Conservation (phyloP, 116 monocot species). For the Trichopus zeylanicus region DNA sequence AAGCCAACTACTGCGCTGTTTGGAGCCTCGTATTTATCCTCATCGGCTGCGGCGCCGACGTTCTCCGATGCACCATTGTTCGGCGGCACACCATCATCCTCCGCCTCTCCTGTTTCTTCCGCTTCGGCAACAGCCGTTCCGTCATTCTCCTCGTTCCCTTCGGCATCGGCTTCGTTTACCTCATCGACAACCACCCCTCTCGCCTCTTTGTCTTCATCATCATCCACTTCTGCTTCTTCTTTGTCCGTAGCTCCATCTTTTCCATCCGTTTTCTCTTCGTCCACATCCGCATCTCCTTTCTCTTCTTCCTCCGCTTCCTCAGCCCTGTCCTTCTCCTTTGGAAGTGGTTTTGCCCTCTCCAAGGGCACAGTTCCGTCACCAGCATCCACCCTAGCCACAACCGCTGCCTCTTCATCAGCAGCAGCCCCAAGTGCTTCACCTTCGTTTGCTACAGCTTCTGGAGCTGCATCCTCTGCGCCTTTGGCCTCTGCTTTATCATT, state of each 20-base stretch:
- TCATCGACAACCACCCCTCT: neutral
- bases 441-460: neutral
- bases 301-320: neutral
- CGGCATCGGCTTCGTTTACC: neutral
- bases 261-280: neutral
- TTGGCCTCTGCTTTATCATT: neutral
- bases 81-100: neutral
- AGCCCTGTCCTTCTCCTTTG: neutral
- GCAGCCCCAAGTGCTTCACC: neutral
- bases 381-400: neutral
- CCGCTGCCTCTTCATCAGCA: neutral
- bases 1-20: neutral
- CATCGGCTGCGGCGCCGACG: neutral
- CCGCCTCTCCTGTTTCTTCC: slow-evolving; percentile 2
- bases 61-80: neutral
- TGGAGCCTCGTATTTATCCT: neutral
- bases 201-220: no score
- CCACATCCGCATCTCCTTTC: neutral
- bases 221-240: no score
- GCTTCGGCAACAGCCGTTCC: neutral
- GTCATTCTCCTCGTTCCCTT: neutral
- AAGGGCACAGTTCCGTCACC: neutral
- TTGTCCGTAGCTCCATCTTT: no score
- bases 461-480: neutral
- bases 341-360: neutral